Conservation (phyloP, 1,139 yeast species). For the Scheffersomyces illinoinensis region DNA sequence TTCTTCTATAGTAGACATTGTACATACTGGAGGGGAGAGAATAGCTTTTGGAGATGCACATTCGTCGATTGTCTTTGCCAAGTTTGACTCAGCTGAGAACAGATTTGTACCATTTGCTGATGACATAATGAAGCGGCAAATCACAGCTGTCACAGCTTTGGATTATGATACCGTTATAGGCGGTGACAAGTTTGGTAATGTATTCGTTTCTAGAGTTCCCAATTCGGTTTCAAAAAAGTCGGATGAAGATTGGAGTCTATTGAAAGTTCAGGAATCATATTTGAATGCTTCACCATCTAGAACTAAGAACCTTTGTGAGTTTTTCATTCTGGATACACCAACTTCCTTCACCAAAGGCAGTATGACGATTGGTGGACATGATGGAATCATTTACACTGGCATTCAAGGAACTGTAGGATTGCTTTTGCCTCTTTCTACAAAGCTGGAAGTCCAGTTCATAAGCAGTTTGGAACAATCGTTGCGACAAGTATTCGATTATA, state of each 20-base stretch:
- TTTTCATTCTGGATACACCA: constrained; percentile 69
- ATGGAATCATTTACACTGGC: constrained; percentile 70
- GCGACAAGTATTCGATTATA: constrained; percentile 32
- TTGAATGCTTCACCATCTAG: constrained; percentile 58
- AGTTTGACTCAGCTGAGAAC: constrained; percentile 53
- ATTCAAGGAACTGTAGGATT: constrained; percentile 81
- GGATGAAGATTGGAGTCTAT: constrained; percentile 53
- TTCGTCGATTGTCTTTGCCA: constrained; percentile 60
- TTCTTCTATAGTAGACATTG: constrained; percentile 50
- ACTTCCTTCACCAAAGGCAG: constrained; percentile 58
- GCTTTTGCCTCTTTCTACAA: constrained; percentile 64
- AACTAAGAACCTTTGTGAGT: constrained; percentile 57
- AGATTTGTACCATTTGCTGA: constrained; percentile 65
- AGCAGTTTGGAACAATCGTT: constrained; percentile 53
- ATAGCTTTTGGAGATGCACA: constrained; percentile 67
- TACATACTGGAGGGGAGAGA: constrained; percentile 54
- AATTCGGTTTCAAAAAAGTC: constrained; percentile 42
- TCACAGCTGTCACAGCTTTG: constrained; percentile 57
- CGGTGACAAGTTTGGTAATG: constrained; percentile 89
- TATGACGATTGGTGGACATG: constrained; percentile 63
- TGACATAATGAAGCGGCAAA: constrained; percentile 68
- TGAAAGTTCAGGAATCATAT: constrained; percentile 33
- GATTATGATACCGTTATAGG: constrained; percentile 78
- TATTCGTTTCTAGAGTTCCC: constrained; percentile 67
- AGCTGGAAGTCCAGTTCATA: constrained; percentile 64